Base-by-base conservation (phyloP, 768 basidiomycete genomes). In the Lentinula sp. region DNA sequence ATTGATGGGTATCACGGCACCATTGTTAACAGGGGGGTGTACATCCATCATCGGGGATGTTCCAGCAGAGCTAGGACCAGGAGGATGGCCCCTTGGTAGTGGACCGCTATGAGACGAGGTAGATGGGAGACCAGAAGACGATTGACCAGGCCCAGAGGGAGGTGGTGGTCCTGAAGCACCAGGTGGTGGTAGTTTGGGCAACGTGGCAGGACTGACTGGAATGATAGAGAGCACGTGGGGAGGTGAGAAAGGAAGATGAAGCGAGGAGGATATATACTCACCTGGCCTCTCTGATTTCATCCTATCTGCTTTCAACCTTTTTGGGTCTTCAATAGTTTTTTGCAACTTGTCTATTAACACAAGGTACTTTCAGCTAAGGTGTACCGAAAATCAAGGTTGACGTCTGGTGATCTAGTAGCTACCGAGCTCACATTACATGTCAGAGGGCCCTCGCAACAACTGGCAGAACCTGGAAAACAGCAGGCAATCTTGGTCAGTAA, bases 231-330 rank as follows among this genome's bases (percentile, higher is more conserved):
- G 55, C 31, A 55, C 35, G 32, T 32, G 35, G 13, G 9, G 51
- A 53, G 53, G 10, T 21, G 18, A 54, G 37, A 37, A 35, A 28
- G 5, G 21, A 15, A 31, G 6, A 2, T 23, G 6, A 55, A 18
- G 5, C 39, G 11, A n/a, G 21, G 35, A n/a, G 49, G 46, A 18
- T 18, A 5, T 32, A 23, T 9, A 8, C 21, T 28, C 23, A 57
- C 61, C 55, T 31, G 61, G 45, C 21, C 63, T 39, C 49, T 79
- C 76, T 59, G 71, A 65, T 66, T 80, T 80, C 69, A 77, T 74
- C 51, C 78, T 74, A 63, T 80, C 79, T 0, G 75, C 77, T 69
- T 80, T 80, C 65, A 78, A 71, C 51, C 79, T 70, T 65, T 80
- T 80, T 37, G 74, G 71, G 51, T 80, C 79, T 53, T n/a, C 23